phyloP scores from a whole-genome alignment of 129 eudicot species.

The Heracleum sosnowskyi region DNA sequence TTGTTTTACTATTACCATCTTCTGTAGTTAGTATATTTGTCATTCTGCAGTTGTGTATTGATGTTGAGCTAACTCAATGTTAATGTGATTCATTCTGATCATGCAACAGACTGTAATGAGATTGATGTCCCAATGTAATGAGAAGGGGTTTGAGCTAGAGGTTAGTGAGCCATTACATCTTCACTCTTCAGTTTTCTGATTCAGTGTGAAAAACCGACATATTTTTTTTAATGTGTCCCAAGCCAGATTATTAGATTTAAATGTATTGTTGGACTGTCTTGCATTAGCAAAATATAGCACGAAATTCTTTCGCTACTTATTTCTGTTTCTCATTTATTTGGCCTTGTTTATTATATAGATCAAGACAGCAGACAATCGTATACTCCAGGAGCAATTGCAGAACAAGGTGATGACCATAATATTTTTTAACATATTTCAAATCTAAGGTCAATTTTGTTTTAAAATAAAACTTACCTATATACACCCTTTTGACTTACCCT shows the following conservation, averaged over 20 bases:
- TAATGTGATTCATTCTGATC: constrained; percentile 6
- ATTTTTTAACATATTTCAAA: background rate
- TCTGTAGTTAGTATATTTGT: background rate
- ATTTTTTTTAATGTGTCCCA: background rate
- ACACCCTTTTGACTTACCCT: background rate
- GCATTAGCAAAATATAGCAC: background rate
- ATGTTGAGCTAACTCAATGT: constrained; percentile 3
- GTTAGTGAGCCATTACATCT: constrained; percentile 25
- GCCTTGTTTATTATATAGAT: constrained; percentile 36
- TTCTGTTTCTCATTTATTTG: background rate
- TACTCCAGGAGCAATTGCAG: constrained; percentile 92
- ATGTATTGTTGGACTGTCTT: constrained; percentile 11
- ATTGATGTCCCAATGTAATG: constrained; percentile 87
- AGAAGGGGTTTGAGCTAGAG: constrained; percentile 91
- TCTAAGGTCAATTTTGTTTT: background rate
- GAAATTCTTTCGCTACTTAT: background rate
- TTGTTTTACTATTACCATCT: background rate
- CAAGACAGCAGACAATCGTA: constrained; percentile 84
- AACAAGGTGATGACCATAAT: constrained; percentile 45
- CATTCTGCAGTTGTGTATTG: background rate
- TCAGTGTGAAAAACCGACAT: background rate
- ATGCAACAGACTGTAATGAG: constrained; percentile 66
- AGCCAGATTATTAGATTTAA: background rate
- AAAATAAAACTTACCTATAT: background rate
- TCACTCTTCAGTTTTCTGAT: background rate